A percentile compares a stretch with the other conserved stretches of the same genome.
phyloP scores from a whole-genome alignment of 495 filamentous ascomycete genomes.

The Aspergillus avenaceus region DNA sequence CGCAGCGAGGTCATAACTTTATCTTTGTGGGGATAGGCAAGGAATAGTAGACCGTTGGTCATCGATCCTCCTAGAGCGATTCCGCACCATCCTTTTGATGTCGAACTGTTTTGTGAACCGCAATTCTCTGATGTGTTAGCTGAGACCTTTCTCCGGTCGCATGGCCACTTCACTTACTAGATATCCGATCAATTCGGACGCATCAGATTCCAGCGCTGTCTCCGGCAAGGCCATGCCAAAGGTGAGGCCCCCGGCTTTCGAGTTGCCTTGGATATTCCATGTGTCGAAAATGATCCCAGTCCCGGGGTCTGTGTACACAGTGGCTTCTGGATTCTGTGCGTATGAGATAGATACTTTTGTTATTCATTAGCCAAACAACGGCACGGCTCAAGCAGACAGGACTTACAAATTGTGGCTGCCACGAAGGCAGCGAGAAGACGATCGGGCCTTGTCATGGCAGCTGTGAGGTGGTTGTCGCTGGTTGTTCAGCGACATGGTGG shows the following conservation, averaged over 20 bases:
- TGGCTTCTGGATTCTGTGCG: not conserved
- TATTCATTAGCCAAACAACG: no score
- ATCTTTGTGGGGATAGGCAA: slow-evolving; percentile 50
- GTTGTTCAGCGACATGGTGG: no score
- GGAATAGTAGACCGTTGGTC: slow-evolving; percentile 53
- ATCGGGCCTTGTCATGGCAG: no score
- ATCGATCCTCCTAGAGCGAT: slow-evolving; percentile 54
- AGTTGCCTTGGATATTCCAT: not conserved
- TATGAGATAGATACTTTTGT: no score
- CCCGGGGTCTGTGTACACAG: not conserved
- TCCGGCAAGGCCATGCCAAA: slow-evolving; percentile 54
- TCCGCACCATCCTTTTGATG: slow-evolving; percentile 50
- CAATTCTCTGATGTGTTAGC: slow-evolving; percentile 13
- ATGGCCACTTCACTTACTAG: no score
- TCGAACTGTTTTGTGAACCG: slow-evolving; percentile 8
- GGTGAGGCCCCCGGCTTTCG: slow-evolving; percentile 36
- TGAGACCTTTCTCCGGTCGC: no score
- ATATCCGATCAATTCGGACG: slow-evolving; percentile 56
- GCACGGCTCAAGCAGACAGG: no score
- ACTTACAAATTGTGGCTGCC: no score
- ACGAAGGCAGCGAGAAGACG: no score
- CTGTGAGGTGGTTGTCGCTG: no score
- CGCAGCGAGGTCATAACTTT: slow-evolving; percentile 52
- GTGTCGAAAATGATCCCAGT: slow-evolving; percentile 4
- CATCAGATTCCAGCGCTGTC: slow-evolving; percentile 45